Conservation (phyloP, 2,329 filamentous ascomycete species). For the Colletotrichum lentis region DNA sequence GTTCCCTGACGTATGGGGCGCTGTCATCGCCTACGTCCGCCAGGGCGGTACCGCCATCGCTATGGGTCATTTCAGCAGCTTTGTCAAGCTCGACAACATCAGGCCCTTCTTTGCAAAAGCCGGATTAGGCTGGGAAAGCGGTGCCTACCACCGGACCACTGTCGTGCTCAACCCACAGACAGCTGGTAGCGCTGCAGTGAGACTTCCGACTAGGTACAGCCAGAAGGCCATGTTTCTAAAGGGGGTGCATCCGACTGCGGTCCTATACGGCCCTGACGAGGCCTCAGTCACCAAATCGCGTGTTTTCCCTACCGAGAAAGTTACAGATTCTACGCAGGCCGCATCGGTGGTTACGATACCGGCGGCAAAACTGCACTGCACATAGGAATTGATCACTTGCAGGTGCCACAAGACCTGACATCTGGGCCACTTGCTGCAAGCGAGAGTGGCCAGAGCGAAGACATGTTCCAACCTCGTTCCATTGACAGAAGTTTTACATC, state of each 20-base stretch:
- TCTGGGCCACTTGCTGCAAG: no score
- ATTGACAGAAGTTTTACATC: no score
- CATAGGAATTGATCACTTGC: no score
- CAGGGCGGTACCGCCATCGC: not conserved
- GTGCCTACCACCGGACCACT: not conserved
- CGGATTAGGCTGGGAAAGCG: not conserved
- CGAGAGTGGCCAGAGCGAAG: no score
- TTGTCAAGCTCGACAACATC: not conserved
- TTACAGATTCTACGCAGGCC: no score
- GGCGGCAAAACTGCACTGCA: no score
- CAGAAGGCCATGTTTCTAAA: not conserved
- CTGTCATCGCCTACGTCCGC: not conserved
- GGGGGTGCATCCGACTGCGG: not conserved
- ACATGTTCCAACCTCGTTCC: no score
- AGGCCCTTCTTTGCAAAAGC: conserved; percentile 3
- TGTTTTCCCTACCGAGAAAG: no score
- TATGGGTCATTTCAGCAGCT: not conserved
- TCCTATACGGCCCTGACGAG: not conserved
- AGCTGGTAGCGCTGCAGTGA: not conserved
- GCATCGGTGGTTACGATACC: no score
- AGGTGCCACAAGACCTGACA: no score
- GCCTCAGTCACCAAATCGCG: not conserved
- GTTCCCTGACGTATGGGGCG: not conserved
- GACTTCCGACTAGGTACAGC: not conserved
- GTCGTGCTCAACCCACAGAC: not conserved